Evolutionary conservation across 768 basidiomycete species (phyloP).

Genomic region (Phylloporus sp.): DNA sequence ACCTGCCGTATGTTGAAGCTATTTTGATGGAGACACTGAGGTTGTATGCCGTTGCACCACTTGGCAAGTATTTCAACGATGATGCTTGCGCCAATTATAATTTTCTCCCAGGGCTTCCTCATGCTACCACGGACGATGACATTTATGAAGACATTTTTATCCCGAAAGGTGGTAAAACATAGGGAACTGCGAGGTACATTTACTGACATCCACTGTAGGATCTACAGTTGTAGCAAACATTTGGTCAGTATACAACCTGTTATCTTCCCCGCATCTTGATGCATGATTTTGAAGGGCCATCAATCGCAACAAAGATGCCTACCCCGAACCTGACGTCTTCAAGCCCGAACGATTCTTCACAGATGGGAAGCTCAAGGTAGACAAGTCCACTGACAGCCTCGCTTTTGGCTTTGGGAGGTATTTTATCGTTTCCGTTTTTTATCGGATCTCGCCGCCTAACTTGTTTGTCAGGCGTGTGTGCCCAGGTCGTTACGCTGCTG

Average conservation of each 20-base stretch:
- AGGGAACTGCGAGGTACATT: background rate
- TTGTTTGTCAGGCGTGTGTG: slow-evolving; percentile 22
- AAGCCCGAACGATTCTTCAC: slow-evolving; percentile 30
- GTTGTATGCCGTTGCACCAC: slow-evolving; percentile 23
- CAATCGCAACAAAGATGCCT: slow-evolving; percentile 5
- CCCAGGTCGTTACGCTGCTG: slow-evolving; percentile 30
- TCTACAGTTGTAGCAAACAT: slow-evolving; percentile 16
- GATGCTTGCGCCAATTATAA: background rate
- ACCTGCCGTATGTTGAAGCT: slow-evolving; percentile 29
- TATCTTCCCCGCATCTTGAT: background rate
- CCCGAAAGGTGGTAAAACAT: slow-evolving; percentile 16
- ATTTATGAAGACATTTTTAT: slow-evolving; percentile 19
- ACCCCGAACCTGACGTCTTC: slow-evolving; percentile 23
- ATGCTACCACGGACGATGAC: slow-evolving; percentile 17
- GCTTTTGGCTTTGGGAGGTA: slow-evolving; percentile 26
- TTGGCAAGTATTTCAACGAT: slow-evolving; percentile 14
- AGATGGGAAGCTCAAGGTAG: slow-evolving; percentile 6
- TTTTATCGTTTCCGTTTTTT: background rate
- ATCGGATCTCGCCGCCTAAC: background rate
- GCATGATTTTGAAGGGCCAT: slow-evolving; percentile 13
- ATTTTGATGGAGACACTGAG: slow-evolving; percentile 28
- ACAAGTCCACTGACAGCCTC: background rate
- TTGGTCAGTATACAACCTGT: slow-evolving; percentile 7
- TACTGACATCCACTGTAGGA: slow-evolving; percentile 8
- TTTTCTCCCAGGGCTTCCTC: slow-evolving; percentile 11